Evolutionary conservation across 2,329 filamentous ascomycete species (phyloP).

Genomic region (Phialocephala sp.): DNA sequence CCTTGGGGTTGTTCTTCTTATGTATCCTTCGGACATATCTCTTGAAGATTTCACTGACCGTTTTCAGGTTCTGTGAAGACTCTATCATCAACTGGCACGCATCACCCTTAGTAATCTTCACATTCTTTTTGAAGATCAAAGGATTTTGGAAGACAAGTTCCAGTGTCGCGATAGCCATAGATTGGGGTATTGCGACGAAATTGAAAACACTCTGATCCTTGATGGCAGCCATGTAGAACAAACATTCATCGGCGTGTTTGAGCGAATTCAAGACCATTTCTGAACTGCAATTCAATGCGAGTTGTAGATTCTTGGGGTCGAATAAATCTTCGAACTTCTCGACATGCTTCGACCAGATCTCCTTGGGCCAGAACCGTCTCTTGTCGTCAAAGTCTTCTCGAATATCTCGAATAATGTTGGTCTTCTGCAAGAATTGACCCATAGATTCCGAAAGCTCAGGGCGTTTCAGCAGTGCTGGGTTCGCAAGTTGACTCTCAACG

Average conservation of each 20-base stretch:
- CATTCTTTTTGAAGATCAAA: slow-evolving; percentile 79
- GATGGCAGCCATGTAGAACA: slow-evolving; percentile 97
- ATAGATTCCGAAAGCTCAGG: slow-evolving; percentile 89
- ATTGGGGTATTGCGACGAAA: slow-evolving; percentile 95
- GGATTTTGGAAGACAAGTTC: slow-evolving; percentile 93
- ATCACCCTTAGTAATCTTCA: slow-evolving; percentile 97
- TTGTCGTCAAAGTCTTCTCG: slow-evolving; percentile 88
- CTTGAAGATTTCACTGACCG: slow-evolving; percentile 83
- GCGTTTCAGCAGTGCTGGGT: slow-evolving; percentile 79
- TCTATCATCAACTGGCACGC: slow-evolving; percentile 91
- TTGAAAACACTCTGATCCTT: slow-evolving; percentile 98
- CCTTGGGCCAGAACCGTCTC: slow-evolving; percentile 91
- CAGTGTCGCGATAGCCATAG: slow-evolving; percentile 95
- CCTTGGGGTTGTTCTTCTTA: slow-evolving; percentile 90
- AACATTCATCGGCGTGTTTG: slow-evolving; percentile 84
- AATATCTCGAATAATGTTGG: slow-evolving; percentile 97
- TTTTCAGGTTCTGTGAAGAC: slow-evolving; percentile 85
- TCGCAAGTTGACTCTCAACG: slow-evolving; percentile 84
- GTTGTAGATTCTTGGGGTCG: slow-evolving; percentile 75
- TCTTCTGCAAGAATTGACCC: slow-evolving; percentile 97
- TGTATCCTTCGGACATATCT: slow-evolving; percentile 81
- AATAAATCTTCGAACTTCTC: slow-evolving; percentile 89
- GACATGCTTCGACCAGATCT: slow-evolving; percentile 97
- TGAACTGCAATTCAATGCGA: slow-evolving; percentile 83
- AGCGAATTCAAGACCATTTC: slow-evolving; percentile 95